Base-by-base conservation (phyloP, 2,329 filamentous ascomycete genomes). In the Fusarium lateritium region DNA sequence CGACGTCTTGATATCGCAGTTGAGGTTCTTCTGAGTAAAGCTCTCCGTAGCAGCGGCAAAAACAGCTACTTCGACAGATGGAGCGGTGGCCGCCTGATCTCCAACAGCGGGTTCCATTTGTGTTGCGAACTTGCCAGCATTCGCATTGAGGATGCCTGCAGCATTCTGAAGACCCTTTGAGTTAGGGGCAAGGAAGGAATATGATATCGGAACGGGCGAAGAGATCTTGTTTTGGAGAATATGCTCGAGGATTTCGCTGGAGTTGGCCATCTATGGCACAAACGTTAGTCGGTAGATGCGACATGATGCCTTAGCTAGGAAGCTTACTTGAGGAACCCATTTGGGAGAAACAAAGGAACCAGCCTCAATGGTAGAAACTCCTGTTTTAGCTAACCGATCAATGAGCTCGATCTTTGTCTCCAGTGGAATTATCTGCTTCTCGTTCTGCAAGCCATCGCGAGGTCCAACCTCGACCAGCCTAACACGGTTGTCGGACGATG, bases 401-500 rank as follows among this genome's bases (percentile, higher is more conserved):
- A 97, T 92, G 54, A 97, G 80, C 70, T 94, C 88, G 56, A 95
- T 86, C 79, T 97, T 97, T 4, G 90, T 94, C 8, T 85, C 83
- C 13, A 93, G 82, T 0, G 92, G 83, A 67, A 97, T 91, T 28
- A 84, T 84, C 67, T 83, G 87, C 80, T 92, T 92, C 82, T 96
- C 92, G 76, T 96, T 97, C 77, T 97, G 93, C 54, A 97, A 81
- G n/a, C 93, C 93, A 82, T 97, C 93, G 69, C 93, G 86, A 34
- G 93, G 93, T 10, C 92, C 93, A 66, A 97, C 93, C 82, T 97
- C 93, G 65, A 96, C 90, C 39, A 97, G 89, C 79, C 84, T 86
- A 64, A 89, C 85, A 62, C 75, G 78, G 74, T 82, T 84, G 75
- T 83, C 81, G 61, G 75, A 73, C 46, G 75, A 65, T 31, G 69